Conservation (phyloP, 495 filamentous ascomycete species). For the Podospora conica region DNA sequence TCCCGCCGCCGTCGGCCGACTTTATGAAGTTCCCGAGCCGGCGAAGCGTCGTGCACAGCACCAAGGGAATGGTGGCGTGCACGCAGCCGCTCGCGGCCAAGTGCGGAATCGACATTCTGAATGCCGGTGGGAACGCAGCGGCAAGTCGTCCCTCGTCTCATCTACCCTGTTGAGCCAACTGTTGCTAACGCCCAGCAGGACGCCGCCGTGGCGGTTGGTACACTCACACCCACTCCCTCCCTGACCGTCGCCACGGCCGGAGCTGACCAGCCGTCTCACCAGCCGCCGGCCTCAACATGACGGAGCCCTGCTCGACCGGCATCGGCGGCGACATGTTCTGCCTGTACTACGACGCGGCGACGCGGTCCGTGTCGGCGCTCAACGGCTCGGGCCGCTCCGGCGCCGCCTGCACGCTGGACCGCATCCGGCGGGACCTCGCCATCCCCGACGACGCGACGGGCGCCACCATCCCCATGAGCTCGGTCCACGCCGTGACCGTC, state of each 20-base stretch:
- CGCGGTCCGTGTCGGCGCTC: conserved; percentile 70
- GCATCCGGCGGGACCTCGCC: conserved; percentile 62
- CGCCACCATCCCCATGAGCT: conserved; percentile 61
- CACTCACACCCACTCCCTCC: neutral
- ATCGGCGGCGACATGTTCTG: conserved; percentile 99
- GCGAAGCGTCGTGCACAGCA: conserved; percentile 87
- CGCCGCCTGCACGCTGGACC: conserved; percentile 59
- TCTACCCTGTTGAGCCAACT: conserved; percentile 1
- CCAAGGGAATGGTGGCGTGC: conserved; percentile 85
- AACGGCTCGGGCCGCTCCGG: conserved; percentile 89
- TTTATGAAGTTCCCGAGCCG: conserved; percentile 72
- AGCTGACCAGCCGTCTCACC: neutral
- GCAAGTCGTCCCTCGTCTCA: conserved; percentile 42
- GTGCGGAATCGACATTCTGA: conserved; percentile 77
- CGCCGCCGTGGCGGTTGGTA: conserved; percentile 72
- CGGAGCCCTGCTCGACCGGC: conserved; percentile 89
- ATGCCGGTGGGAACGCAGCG: conserved; percentile 86
- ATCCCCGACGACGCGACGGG: conserved; percentile 55
- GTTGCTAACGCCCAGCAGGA: conserved; percentile 50
- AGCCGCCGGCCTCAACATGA: conserved; percentile 87
- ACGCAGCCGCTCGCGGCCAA: conserved; percentile 87
- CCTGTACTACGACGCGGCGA: conserved; percentile 82
- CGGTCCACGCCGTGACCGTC: conserved; percentile 74
- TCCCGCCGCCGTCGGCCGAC: conserved; percentile 53
- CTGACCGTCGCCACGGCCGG: neutral